Evolutionary conservation across 2,329 filamentous ascomycete genomes (phyloP), one percentile per base, ranked within the genome.

Genomic region (Paramyrothecium sp.): DNA sequence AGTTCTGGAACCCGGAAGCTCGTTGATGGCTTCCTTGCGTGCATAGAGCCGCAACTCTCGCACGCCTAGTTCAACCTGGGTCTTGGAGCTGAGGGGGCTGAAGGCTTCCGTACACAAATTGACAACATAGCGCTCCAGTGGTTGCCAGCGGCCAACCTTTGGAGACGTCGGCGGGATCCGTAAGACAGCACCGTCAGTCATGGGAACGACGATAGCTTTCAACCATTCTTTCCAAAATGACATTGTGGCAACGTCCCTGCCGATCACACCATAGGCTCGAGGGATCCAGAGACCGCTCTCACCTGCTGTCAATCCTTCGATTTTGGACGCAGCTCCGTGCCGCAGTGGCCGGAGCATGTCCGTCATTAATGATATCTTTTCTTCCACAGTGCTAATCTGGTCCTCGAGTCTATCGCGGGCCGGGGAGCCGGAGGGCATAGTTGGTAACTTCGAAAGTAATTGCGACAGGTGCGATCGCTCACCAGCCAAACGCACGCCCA

Each of bases 191-290:
- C 94, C 92, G 69, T 96, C 92, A 1, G 88, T 92, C 95, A 98
- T 99, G 26, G 95, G 95, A 21, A 97, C 91, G n/a, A 95, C 81
- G 11, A 98, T 84, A 7, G 94, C 93, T 73, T 92, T 89, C 51
- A 99, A 83, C 95, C 95, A 99, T 72, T 99, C 95, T 73, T 98
- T 98, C 93, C 94, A 99, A 75, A 99, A 98, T 33, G 87, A 86
- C 62, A 93, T 92, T 75, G 96, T 84, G 59, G 87, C 89, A 13
- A 82, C 81, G 70, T 99, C 95, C 60, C 91, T 85, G 34, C 95
- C 95, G 60, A 99, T 81, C 60, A 99, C 89, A 58, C 95, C 95
- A 69, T 96, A 99, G 1, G 94, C 92, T 62, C 95, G 85, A 19
- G 95, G 95, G 53, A 92, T 92, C 95, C 95, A 99, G 59, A 98